A percentile compares a stretch with the other conserved stretches of the same genome.
phyloP scores from a whole-genome alignment of 2,329 filamentous ascomycete species.

The Plenodomus biglobosus region DNA sequence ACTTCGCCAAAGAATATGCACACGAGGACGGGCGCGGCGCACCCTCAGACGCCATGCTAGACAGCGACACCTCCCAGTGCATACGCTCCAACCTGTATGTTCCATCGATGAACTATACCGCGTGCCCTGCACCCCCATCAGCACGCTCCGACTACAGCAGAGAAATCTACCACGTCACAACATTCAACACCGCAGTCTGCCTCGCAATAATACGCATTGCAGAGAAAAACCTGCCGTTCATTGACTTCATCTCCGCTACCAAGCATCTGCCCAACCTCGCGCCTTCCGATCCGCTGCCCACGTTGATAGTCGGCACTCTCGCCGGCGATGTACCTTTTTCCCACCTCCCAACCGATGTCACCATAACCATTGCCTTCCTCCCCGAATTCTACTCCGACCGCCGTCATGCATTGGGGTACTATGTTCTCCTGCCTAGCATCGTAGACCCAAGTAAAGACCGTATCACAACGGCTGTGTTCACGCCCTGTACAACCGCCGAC shows the following conservation, averaged over 20 bases:
- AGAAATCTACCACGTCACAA: conserved; percentile 18
- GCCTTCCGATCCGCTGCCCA: conserved; percentile 5
- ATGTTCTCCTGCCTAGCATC: neutral
- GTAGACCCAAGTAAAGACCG: neutral
- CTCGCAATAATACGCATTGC: conserved; percentile 27
- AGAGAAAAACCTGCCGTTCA: conserved; percentile 17
- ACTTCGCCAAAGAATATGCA: neutral
- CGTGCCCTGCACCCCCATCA: neutral
- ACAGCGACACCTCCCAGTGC: neutral
- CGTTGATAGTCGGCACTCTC: neutral
- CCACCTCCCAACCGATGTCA: neutral
- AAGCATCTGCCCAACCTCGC: conserved; percentile 24
- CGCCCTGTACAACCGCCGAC: conserved; percentile 11
- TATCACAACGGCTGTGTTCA: conserved; percentile 6
- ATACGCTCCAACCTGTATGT: neutral
- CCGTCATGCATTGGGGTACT: conserved; percentile 19
- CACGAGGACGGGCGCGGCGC: neutral
- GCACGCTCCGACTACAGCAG: neutral
- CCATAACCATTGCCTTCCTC: conserved; percentile 14
- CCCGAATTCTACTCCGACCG: conserved; percentile 20
- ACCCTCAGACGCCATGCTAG: neutral
- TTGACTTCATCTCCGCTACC: conserved; percentile 19
- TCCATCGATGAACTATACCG: neutral
- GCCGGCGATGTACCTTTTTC: conserved; percentile 1
- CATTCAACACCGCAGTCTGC: conserved; percentile 19